phyloP scores from a whole-genome alignment of 257 asterid species.

The Solanum virginianum region DNA sequence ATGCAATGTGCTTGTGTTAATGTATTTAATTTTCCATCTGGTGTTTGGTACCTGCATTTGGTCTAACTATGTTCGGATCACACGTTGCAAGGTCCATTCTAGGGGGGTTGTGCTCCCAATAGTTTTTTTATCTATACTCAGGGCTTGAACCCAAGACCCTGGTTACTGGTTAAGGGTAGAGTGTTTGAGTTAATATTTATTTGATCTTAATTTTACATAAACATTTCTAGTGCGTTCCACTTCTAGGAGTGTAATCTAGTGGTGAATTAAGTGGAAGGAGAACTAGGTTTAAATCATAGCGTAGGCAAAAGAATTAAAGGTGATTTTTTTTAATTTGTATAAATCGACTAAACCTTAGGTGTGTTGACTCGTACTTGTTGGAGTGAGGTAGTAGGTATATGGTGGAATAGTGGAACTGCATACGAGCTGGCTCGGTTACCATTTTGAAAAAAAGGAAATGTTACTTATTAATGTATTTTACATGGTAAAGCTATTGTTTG shows the following conservation, averaged over 20 bases:
- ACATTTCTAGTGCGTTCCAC: not conserved
- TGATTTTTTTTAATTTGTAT: not conserved
- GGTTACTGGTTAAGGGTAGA: not conserved
- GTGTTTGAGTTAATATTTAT: not conserved
- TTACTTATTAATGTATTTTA: too few species aligned
- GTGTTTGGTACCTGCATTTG: not conserved
- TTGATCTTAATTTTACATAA: too few species aligned
- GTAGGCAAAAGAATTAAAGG: not conserved
- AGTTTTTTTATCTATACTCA: too few species aligned
- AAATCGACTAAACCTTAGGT: not conserved
- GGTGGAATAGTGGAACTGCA: not conserved
- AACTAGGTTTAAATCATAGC: not conserved
- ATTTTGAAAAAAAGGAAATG: not conserved
- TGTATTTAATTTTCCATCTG: too few species aligned
- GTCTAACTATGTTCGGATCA: not conserved
- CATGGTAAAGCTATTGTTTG: not conserved
- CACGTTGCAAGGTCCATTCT: not conserved
- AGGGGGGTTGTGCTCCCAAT: too few species aligned
- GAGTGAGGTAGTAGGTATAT: too few species aligned
- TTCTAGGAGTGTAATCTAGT: not conserved
- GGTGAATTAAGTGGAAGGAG: not conserved
- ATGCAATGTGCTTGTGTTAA: too few species aligned
- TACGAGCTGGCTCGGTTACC: not conserved
- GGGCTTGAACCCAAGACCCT: too few species aligned
- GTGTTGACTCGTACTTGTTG: not conserved